Evolutionary conservation across 1,284 basidiomycete species (phyloP).

Genomic region (Sporisorium graminicola): DNA sequence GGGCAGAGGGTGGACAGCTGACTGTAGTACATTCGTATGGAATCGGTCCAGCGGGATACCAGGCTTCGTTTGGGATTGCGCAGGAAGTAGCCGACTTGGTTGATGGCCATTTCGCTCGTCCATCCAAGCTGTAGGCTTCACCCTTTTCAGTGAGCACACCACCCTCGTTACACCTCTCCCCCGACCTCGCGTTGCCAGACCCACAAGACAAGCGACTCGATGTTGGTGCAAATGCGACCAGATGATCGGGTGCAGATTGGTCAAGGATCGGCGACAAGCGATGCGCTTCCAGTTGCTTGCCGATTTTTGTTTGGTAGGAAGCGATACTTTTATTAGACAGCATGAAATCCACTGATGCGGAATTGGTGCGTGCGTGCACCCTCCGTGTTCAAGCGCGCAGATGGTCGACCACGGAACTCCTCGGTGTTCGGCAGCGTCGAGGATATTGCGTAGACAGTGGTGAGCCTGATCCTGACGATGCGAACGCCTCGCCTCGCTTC

Average conservation of each 20-base stretch:
- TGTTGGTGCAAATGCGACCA: not conserved
- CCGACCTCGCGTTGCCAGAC: not conserved
- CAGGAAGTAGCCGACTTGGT: constrained; percentile 56
- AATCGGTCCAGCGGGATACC: constrained; percentile 65
- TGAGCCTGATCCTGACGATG: constrained; percentile 4
- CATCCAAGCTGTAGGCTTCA: not conserved
- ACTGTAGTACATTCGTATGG: constrained; percentile 59
- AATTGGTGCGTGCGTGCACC: not conserved
- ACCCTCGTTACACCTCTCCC: not conserved
- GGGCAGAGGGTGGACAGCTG: constrained; percentile 3
- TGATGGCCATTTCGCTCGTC: constrained; percentile 14
- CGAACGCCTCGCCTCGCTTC: too few relatives aligned
- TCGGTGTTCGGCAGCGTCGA: not conserved
- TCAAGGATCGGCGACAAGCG: too few relatives aligned
- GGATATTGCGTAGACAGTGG: too few relatives aligned
- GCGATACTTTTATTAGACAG: constrained; percentile 1
- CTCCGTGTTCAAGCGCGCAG: not conserved
- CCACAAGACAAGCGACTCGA: not conserved
- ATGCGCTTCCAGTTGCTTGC: too few relatives aligned
- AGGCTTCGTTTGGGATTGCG: constrained; percentile 64
- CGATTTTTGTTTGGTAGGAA: too few relatives aligned
- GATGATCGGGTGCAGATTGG: not conserved
- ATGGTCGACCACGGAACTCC: constrained; percentile 8
- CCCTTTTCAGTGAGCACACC: too few relatives aligned
- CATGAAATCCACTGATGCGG: not conserved